A percentile compares a stretch with the other conserved stretches of the same genome.
phyloP scores from a whole-genome alignment of 805 yeast genomes.

The Metschnikowia borealis region DNA sequence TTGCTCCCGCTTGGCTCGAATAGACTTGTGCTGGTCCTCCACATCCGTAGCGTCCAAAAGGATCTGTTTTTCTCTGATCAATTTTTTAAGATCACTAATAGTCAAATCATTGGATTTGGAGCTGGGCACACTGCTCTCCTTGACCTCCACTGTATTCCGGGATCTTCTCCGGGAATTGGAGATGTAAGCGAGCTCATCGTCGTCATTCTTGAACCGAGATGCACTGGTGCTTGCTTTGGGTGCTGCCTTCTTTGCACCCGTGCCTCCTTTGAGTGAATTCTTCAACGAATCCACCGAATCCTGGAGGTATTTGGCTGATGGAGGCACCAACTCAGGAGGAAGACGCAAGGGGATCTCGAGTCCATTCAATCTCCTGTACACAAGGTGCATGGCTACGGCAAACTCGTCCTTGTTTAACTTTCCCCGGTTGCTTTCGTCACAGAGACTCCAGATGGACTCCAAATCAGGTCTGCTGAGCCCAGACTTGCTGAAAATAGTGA shows the following conservation, averaged over 20 bases:
- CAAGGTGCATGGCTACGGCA: slow-evolving; percentile 95
- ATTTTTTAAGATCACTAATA: slow-evolving; percentile 55
- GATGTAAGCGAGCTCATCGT: slow-evolving; percentile 61
- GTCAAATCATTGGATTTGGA: slow-evolving; percentile 36
- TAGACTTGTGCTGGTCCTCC: slow-evolving; percentile 47
- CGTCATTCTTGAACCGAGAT: slow-evolving; percentile 65
- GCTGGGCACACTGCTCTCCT: slow-evolving; percentile 17
- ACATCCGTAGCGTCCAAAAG: slow-evolving; percentile 69
- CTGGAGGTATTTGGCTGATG: slow-evolving; percentile 70
- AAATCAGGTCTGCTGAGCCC: slow-evolving; percentile 83
- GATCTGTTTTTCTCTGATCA: slow-evolving; percentile 68
- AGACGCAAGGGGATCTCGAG: slow-evolving; percentile 74
- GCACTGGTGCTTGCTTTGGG: slow-evolving; percentile 25
- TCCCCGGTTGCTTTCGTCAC: slow-evolving; percentile 81
- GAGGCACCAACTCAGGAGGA: slow-evolving; percentile 89
- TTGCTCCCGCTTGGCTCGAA: slow-evolving; percentile 30
- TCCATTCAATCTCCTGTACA: slow-evolving; percentile 86
- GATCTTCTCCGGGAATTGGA: slow-evolving; percentile 62
- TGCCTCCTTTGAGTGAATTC: slow-evolving; percentile 47
- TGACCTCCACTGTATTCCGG: slow-evolving; percentile 22
- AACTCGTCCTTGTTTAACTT: slow-evolving; percentile 85
- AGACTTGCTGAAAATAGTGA: slow-evolving; percentile 82
- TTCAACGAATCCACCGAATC: slow-evolving; percentile 70
- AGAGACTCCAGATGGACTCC: slow-evolving; percentile 86
- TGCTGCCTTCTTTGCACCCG: slow-evolving; percentile 17